Base-by-base conservation (phyloP, 1,284 basidiomycete genomes). In the Neotropicomus parvogracilis region DNA sequence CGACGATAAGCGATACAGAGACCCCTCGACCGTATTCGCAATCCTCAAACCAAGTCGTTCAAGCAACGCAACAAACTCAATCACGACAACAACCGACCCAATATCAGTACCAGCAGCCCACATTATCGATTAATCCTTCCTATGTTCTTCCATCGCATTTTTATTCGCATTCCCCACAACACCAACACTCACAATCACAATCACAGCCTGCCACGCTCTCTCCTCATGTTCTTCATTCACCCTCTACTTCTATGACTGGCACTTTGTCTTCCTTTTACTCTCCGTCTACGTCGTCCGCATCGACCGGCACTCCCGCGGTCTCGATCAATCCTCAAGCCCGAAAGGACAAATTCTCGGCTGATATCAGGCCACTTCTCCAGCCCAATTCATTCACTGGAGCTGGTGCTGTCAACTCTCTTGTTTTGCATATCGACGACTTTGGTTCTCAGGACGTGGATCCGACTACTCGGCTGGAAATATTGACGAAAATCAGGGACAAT, bases 401-500 rank as follows among this genome's bases (percentile, higher is more conserved):
- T 17, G 76, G 76, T 12, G 81, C 85, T 1, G 84, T 89, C 10
- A 65, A 68, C 35, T 70, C 73, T 20, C 70, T 89, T 21, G 78
- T 81, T 16, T 68, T 68, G 26, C 70, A 70, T 27, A 75, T 89
- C 29, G 70, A 71, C 21, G 76, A 81, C 31, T 83, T 75, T 60
- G 84, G 85, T 16, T 65, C 75, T 9, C 60, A 73, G 37, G 81
- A 85, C 17, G 80, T 88, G 17, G 84, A 87, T 44, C 68, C 78
- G 7, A 52, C 68, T 12, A 75, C 74, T 11, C 81, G 87, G 2
- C 60, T 82, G 50, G 84, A 88, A 59, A 80, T 89, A 44, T 66
- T 88, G 48, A 85, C 81, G 13, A 83, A 82, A 67, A 86, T 91
- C 55, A 75, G 88, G 54, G 88, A 91, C 64, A 80, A 82, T 44